A percentile compares a stretch with the other conserved stretches of the same genome.
Conservation (phyloP, 1,284 basidiomycete species). For the Ceratobasidium sp. region DNA sequence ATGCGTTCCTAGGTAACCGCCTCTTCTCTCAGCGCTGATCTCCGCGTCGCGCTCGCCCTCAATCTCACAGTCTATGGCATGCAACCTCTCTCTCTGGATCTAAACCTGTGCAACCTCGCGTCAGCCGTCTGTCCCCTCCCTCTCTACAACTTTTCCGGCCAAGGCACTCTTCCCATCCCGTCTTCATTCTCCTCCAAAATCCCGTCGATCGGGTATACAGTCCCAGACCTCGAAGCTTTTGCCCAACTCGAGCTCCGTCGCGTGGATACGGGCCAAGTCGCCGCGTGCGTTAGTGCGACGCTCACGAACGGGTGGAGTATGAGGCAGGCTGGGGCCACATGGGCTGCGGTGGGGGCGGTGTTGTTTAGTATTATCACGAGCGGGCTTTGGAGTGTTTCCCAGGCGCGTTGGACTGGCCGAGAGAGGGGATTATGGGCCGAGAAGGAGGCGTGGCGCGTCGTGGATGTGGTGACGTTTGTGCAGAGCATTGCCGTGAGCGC, state of each 20-base stretch:
- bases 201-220: conserved; percentile 83
- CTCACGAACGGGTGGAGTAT: conserved; percentile 91
- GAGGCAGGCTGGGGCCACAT: conserved; percentile 67
- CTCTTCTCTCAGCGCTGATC: conserved; percentile 63
- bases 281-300: conserved; percentile 91
- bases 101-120: conserved; percentile 73
- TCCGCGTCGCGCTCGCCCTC: conserved; percentile 82
- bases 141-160: conserved; percentile 80
- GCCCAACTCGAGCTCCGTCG: conserved; percentile 83
- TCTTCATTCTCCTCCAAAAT: conserved; percentile 62
- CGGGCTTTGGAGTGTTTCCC: conserved; percentile 25
- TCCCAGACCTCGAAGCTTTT: conserved; percentile 93
- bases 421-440: conserved; percentile 34
- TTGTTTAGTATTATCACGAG: conserved; percentile 61
- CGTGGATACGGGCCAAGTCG: conserved; percentile 72
- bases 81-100: conserved; percentile 76
- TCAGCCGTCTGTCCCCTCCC: conserved; percentile 86
- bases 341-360: conserved; percentile 45
- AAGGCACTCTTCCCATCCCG: conserved; percentile 80
- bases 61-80: conserved; percentile 85
- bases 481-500: conserved; percentile 83
- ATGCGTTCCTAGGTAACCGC: conserved; percentile 53
- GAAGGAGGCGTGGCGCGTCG: conserved; percentile 59
- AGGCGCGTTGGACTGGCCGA: conserved; percentile 3
- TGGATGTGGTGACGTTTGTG: conserved; percentile 84